Evolutionary conservation across 345 rosid species (phyloP).

Genomic region (Passiflora organensis): DNA sequence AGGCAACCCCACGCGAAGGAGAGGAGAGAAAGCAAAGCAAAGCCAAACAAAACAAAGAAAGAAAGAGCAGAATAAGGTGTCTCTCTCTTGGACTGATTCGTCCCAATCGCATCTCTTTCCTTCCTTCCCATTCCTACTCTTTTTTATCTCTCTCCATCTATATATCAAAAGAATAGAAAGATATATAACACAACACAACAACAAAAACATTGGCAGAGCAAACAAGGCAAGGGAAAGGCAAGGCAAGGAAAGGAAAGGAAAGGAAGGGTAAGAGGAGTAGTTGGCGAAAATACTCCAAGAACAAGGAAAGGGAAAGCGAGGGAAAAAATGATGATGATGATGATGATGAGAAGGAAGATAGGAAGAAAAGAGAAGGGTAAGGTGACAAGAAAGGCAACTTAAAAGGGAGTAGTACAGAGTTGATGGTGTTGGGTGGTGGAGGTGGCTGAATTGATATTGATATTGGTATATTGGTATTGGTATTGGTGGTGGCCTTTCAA

Average conservation of each 20-base stretch:
- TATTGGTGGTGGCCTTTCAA: conserved; percentile 13
- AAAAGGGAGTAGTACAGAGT: too few relatives aligned
- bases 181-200: not conserved
- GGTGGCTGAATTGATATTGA: not conserved
- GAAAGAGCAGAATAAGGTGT: conserved; percentile 23
- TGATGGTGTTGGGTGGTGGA: not conserved
- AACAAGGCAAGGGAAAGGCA: not conserved
- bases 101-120: conserved; percentile 19
- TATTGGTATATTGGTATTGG: conserved; percentile 1
- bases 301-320: not conserved
- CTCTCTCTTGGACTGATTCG: conserved; percentile 23
- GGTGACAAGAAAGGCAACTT: too few relatives aligned
- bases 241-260: not conserved
- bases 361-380: too few relatives aligned
- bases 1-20: conserved; percentile 19
- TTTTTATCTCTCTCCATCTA: not conserved
- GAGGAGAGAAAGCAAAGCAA: conserved; percentile 11
- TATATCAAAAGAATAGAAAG: not conserved
- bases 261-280: too few relatives aligned
- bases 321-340: not conserved
- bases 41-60: conserved; percentile 3
- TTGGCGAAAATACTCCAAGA: not conserved
- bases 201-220: not conserved
- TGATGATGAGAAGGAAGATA: conserved; percentile 1
- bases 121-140: not conserved